phyloP scores from a whole-genome alignment of 495 filamentous ascomycete genomes.

The Trichoderma parareesei region DNA sequence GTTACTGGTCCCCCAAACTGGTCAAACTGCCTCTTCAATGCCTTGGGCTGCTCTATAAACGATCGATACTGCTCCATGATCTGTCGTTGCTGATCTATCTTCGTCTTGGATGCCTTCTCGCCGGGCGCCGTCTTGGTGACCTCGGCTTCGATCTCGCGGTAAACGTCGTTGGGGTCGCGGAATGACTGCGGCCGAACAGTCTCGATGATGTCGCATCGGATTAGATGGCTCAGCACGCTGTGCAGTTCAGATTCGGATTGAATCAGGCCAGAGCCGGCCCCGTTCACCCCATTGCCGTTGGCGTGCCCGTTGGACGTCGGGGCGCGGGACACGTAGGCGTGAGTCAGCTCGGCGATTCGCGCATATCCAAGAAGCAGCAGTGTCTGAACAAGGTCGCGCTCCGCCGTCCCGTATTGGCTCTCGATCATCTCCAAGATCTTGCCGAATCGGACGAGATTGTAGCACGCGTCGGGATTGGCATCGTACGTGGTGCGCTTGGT shows the following conservation, averaged over 20 bases:
- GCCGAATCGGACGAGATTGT: constrained; percentile 69
- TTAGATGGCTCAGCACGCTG: constrained; percentile 33
- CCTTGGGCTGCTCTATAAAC: constrained; percentile 35
- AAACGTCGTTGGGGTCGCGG: constrained; percentile 31
- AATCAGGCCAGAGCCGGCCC: constrained; percentile 22
- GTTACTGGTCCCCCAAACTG: constrained; percentile 27
- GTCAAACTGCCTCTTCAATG: constrained; percentile 42
- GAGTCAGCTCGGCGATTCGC: constrained; percentile 58
- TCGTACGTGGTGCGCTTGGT: constrained; percentile 67
- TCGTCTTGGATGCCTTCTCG: constrained; percentile 48
- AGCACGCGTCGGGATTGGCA: constrained; percentile 63
- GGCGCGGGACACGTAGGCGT: constrained; percentile 24
- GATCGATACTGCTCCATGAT: constrained; percentile 47
- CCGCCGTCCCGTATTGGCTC: constrained; percentile 57
- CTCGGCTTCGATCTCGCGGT: constrained; percentile 32
- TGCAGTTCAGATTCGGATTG: constrained; percentile 29
- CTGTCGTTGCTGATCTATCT: constrained; percentile 43
- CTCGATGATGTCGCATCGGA: constrained; percentile 38
- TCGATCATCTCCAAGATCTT: constrained; percentile 74
- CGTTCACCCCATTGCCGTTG: constrained; percentile 20
- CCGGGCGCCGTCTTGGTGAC: constrained; percentile 29
- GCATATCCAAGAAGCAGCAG: constrained; percentile 73
- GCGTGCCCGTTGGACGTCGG: constrained; percentile 26
- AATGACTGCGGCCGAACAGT: constrained; percentile 30
- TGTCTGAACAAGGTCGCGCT: constrained; percentile 61